Evolutionary conservation across 768 basidiomycete genomes (phyloP).

Genomic region (Atractiella rhizophila): DNA sequence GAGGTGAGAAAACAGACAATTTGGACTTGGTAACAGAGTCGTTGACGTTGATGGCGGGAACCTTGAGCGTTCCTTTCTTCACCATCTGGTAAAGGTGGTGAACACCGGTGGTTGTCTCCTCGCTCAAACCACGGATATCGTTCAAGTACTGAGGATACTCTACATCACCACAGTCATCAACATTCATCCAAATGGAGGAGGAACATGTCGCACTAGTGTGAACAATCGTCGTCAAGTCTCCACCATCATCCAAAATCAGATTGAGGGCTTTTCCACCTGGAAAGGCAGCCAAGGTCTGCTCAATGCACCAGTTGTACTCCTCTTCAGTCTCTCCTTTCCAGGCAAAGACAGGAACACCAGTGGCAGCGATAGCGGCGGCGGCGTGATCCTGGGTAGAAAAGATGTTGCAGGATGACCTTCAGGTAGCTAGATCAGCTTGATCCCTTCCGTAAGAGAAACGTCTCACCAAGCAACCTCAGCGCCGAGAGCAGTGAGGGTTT

Average conservation of each 20-base stretch:
- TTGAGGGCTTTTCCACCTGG: slow-evolving; percentile 57
- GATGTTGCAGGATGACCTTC: slow-evolving; percentile 39
- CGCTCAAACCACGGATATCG: slow-evolving; percentile 76
- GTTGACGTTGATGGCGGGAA: slow-evolving; percentile 94
- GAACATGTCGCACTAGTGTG: slow-evolving; percentile 36
- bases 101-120: slow-evolving; percentile 98
- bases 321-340: slow-evolving; percentile 99
- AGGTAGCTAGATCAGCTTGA: neutral
- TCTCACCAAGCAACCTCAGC: slow-evolving; percentile 89
- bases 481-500: slow-evolving; percentile 81
- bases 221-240: slow-evolving; percentile 78
- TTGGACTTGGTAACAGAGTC: slow-evolving; percentile 99
- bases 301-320: slow-evolving; percentile 94
- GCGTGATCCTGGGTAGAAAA: slow-evolving; percentile 99
- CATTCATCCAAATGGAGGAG: neutral
- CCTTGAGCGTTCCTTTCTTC: slow-evolving; percentile 82
- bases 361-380: slow-evolving; percentile 70
- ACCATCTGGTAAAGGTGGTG: slow-evolving; percentile 97
- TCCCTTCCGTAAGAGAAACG: slow-evolving; percentile 9
- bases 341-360: slow-evolving; percentile 91
- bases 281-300: slow-evolving; percentile 81
- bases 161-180: neutral
- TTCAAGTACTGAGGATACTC: slow-evolving; percentile 66
- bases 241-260: slow-evolving; percentile 98
- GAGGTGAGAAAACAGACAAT: slow-evolving; percentile 29